A percentile compares a stretch with the other conserved stretches of the same genome.
Evolutionary conservation across 2,329 filamentous ascomycete species (phyloP).

Genomic region (Trichoderma pleuroti): DNA sequence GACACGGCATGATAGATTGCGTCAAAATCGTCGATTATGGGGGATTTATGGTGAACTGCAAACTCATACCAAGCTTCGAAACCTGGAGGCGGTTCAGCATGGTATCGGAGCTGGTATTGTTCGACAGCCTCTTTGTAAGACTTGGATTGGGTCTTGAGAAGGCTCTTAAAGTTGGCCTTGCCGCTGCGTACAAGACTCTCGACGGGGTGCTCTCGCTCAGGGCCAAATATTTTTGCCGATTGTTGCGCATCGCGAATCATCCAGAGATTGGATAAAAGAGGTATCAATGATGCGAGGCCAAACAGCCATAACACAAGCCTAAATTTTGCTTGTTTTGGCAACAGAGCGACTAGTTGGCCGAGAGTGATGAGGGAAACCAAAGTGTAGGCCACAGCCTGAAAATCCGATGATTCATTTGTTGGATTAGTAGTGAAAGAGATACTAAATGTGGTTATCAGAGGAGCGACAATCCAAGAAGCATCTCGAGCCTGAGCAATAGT

Average conservation of each 20-base stretch:
- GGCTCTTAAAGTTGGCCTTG: slow-evolving; percentile 28
- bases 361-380: slow-evolving; percentile 32
- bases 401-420: slow-evolving; percentile 27
- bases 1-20: slow-evolving; percentile 38
- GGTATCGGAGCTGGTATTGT: slow-evolving; percentile 43
- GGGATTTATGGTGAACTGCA: slow-evolving; percentile 56
- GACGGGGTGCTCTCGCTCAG: slow-evolving; percentile 33
- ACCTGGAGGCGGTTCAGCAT: slow-evolving; percentile 68
- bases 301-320: slow-evolving; percentile 32
- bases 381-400: slow-evolving; percentile 28
- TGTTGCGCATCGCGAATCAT: slow-evolving; percentile 24
- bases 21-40: slow-evolving; percentile 70
- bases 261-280: slow-evolving; percentile 30
- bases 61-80: slow-evolving; percentile 81
- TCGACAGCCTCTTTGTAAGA: slow-evolving; percentile 36
- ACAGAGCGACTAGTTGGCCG: slow-evolving; percentile 29
- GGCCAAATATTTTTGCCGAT: slow-evolving; percentile 15
- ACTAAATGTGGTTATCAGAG: slow-evolving; percentile 32
- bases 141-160: slow-evolving; percentile 38
- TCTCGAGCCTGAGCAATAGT: slow-evolving; percentile 27
- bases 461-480: slow-evolving; percentile 32
- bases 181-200: slow-evolving; percentile 32
- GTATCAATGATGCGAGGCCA: slow-evolving; percentile 29
- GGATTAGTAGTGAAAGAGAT: slow-evolving; percentile 31
- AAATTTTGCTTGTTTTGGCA: slow-evolving; percentile 32